Base-by-base conservation (phyloP, 768 basidiomycete species). In the Suillus decipiens region DNA sequence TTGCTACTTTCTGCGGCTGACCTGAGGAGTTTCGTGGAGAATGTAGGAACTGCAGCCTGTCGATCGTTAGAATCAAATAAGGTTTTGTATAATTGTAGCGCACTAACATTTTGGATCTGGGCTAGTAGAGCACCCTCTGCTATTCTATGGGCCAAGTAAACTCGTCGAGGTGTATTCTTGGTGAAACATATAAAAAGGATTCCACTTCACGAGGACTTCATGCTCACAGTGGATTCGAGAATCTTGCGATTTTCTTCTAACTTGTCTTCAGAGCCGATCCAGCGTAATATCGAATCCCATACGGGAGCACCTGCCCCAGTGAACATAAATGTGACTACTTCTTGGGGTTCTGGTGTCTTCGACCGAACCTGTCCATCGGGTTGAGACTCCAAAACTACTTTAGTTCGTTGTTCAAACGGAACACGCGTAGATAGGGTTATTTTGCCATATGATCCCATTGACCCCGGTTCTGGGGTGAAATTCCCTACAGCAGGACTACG, bases 221-320 rank as follows among this genome's bases (percentile, higher is more conserved):
- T 33, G 4, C 28, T 67, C 69, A 90, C 89, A 63, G 86, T 74
- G 41, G 77, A 73, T 34, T 76, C 71, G 33, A 89, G 75, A 50
- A 76, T 73, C 48, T 75, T 74, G 45, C 73, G 78, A 71, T 85
- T 87, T 64, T 81, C 76, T 22, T 80, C 78, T 62, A 84, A 82
- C 54, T 79, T 83, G 33, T 83, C 80, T 63, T 82, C 77, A 22
- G 83, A 79, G 15, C 89, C 89, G 19, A 81, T 78, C 89, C 90
- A 92, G 39, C 82, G 77, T 37, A 77, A 75, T 45, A 92, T 72
- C 0, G 82, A 80, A 61, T 89, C 86, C 83, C 84, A 87, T 19
- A 91, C 68, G 2, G 77, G 70, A 19, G 77, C 71, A 9, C 82
- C 79, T 1, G 83, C 79, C 59, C 78, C 79, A 59, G 78, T 83